phyloP scores from a whole-genome alignment of 331 rosid genomes.

The Telfairia occidentalis region DNA sequence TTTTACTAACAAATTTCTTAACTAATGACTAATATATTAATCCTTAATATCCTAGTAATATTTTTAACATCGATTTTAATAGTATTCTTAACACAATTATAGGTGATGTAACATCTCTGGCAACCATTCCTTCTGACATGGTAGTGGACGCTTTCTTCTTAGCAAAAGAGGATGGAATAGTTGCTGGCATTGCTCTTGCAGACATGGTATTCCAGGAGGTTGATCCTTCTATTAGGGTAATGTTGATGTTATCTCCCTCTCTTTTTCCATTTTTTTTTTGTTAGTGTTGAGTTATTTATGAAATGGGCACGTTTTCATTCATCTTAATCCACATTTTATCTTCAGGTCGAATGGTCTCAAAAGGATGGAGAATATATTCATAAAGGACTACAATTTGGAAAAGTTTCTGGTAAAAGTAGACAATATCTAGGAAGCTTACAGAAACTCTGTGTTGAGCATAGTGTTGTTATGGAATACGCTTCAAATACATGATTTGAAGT shows the following conservation, averaged over 20 bases:
- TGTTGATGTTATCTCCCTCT: constrained; percentile 17
- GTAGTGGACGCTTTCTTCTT: constrained; percentile 81
- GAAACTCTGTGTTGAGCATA: background rate
- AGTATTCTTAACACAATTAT: background rate
- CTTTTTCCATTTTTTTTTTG: constrained; percentile 10
- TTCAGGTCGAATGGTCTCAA: constrained; percentile 78
- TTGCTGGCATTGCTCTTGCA: constrained; percentile 79
- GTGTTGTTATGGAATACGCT: background rate
- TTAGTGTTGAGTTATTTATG: background rate
- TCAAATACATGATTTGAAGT: constrained; percentile 4
- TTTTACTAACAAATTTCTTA: background rate
- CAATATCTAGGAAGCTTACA: background rate
- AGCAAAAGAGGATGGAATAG: constrained; percentile 78
- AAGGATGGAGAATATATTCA: constrained; percentile 66
- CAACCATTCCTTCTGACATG: constrained; percentile 67
- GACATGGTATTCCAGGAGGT: constrained; percentile 72
- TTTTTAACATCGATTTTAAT: background rate
- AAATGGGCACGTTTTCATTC: background rate
- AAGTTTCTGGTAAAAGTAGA: constrained; percentile 48
- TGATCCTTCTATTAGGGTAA: constrained; percentile 76
- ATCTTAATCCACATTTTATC: constrained; percentile 17
- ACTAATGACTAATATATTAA: background rate
- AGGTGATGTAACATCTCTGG: constrained; percentile 84
- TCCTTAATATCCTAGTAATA: background rate
- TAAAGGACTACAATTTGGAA: constrained; percentile 79